These are phyloP conservation scores for Colletotrichum camelliae DNA, from an alignment of 2,329 filamentous ascomycete genomes.

Conservation along the genomic window DNA sequence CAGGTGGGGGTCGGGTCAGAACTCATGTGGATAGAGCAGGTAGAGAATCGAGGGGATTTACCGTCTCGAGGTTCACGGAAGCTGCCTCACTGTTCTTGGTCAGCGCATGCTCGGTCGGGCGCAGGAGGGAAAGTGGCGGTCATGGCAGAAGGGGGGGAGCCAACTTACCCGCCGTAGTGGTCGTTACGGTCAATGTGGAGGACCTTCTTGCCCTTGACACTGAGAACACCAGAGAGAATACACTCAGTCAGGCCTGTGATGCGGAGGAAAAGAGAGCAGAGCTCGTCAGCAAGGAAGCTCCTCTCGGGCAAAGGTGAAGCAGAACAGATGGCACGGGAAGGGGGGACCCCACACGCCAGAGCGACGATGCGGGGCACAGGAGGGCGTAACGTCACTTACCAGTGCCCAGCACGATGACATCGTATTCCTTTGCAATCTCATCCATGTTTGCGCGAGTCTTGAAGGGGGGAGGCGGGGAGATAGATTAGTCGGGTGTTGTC, in stretches of 20 bases:
- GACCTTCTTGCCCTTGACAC: constrained; percentile 99
- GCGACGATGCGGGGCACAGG: constrained; percentile 30
- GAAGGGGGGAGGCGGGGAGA: neutral
- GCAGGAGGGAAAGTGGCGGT: neutral
- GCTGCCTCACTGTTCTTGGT: constrained; percentile 76
- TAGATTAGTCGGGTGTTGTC: constrained; percentile 7
- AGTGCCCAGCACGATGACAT: constrained; percentile 97
- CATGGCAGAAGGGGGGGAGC: neutral
- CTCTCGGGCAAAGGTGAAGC: constrained; percentile 23
- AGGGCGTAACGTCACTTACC: constrained; percentile 62
- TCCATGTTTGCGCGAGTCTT: constrained; percentile 71
- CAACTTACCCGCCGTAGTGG: constrained; percentile 92
- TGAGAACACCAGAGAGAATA: constrained; percentile 95
- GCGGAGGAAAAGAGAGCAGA: constrained; percentile 26
- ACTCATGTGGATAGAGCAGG: neutral
- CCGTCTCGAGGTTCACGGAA: constrained; percentile 94
- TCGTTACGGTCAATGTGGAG: constrained; percentile 98
- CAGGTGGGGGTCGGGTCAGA: constrained; percentile 17
- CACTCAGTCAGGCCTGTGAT: constrained; percentile 92
- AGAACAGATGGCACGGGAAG: neutral
- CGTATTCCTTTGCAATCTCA: constrained; percentile 97
- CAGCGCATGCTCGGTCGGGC: constrained; percentile 2
- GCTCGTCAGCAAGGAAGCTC: constrained; percentile 27
- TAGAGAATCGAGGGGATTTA: constrained; percentile 46
- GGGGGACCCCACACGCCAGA: constrained; percentile 19